Evolutionary conservation across 2,329 filamentous ascomycete species (phyloP), one percentile per base, ranked within the genome.

Genomic region (Colletotrichum nymphaeae): DNA sequence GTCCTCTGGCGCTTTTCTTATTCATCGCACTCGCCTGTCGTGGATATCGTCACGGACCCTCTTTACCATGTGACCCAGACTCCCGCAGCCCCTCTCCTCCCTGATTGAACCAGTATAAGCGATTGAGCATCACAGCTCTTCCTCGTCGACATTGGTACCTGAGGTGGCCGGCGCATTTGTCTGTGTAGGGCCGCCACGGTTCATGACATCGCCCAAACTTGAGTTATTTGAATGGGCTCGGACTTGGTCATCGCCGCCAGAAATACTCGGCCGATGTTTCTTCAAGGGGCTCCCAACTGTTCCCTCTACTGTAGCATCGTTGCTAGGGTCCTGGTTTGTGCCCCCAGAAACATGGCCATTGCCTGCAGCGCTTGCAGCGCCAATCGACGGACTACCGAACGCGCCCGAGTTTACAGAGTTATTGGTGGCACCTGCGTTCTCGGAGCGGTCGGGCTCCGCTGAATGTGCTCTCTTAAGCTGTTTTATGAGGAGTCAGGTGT

Each of bases 391-490:
- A 14, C 53, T 52, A 16, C 58, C 63, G 42, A 65, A 49, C 30
- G 63, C 26, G 24, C 52, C 24, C 9, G 66, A 46, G 28, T 49
- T 30, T 22, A 49, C 57, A 12, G 30, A 8, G 19, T 30, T 72
- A 24, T 16, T 26, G 24, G 56, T 32, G 26, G 14, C 32, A 14
- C 30, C 42, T 26, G 52, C n/a, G 30, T 55, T 28, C 6, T 19
- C 64, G 30, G 74, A 78, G 78, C 86, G 87, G 24, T 93, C 86
- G 12, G 91, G 92, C 63, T 95, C 94, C 52, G 89, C 90, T 11
- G 94, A 95, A 80, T 95, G 93, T 76, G 93, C 92, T 76, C 94
- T 90, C 86, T 96, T 96, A 75, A 96, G 90, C 94, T 95, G 78
- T 78, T 52, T 60, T 32, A 42, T 24, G 4, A 16, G 9, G 12